These are phyloP conservation scores for Isoetes engelmannii DNA, from an alignment of 83 land plant genomes.

Conservation along the genomic window DNA sequence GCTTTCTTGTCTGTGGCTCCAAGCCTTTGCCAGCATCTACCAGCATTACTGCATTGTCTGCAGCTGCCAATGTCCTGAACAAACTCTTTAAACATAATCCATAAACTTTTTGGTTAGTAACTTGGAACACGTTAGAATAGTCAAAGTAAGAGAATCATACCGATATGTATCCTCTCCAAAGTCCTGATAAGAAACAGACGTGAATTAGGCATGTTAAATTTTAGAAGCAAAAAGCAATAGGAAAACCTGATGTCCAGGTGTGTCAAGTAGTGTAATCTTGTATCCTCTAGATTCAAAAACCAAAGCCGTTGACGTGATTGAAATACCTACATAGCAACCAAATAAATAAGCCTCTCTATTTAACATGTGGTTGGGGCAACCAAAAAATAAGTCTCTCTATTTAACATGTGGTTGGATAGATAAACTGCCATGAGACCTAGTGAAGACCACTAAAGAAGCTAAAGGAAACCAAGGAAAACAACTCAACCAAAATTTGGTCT, in stretches of 20 bases:
- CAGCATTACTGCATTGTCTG: constrained; percentile 57
- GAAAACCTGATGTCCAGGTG: constrained; percentile 49
- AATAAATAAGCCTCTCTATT: no score
- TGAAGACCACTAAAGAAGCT: no score
- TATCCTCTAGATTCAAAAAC: constrained; percentile 43
- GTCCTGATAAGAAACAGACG: neutral
- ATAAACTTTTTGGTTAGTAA: neutral
- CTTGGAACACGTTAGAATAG: neutral
- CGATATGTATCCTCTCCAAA: constrained; percentile 3
- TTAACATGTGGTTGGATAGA: no score
- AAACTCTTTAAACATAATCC: neutral
- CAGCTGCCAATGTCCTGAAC: constrained; percentile 46
- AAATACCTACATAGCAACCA: constrained; percentile 32
- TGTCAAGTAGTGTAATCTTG: constrained; percentile 45
- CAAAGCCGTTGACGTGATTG: constrained; percentile 51
- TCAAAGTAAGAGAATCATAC: neutral
- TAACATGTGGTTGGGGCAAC: neutral
- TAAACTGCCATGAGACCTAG: no score
- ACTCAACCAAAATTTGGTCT: no score
- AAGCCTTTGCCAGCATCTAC: constrained; percentile 55
- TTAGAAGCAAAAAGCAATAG: neutral
- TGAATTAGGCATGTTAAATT: neutral
- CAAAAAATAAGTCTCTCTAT: no score
- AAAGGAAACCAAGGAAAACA: no score
- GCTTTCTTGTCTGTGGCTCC: constrained; percentile 51